phyloP scores from a whole-genome alignment of 495 filamentous ascomycete species.

The Bryoglossum gracile region DNA sequence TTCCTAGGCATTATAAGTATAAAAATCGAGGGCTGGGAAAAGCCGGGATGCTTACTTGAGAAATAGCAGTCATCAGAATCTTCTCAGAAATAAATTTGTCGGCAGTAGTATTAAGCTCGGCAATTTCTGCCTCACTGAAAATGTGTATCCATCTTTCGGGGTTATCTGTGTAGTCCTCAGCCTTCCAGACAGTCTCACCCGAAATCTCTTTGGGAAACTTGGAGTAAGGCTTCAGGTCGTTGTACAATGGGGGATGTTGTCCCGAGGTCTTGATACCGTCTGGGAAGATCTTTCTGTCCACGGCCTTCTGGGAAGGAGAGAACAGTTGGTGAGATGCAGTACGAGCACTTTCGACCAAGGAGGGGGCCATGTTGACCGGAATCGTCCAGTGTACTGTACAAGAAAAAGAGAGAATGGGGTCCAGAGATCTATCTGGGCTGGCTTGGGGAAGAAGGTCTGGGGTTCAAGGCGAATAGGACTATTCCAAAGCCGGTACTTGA shows the following conservation, averaged over 20 bases:
- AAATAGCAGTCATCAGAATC: slow-evolving; percentile 65
- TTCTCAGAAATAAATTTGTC: slow-evolving; percentile 59
- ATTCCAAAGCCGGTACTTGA: no score
- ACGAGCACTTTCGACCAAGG: slow-evolving; percentile 6
- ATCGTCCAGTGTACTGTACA: no score
- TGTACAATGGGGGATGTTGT: slow-evolving; percentile 69
- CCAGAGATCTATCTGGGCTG: no score
- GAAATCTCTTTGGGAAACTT: slow-evolving; percentile 67
- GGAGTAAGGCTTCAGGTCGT: slow-evolving; percentile 57
- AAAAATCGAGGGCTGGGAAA: no score
- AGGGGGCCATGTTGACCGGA: slow-evolving; percentile 19
- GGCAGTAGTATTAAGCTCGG: slow-evolving; percentile 57
- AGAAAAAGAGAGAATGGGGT: no score
- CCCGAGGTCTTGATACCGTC: slow-evolving; percentile 61
- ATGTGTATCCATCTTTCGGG: slow-evolving; percentile 72
- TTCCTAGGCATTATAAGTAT: slow-evolving; percentile 29
- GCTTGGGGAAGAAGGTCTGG: no score
- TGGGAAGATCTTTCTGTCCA: slow-evolving; percentile 33
- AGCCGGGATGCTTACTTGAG: slow-evolving; percentile 49
- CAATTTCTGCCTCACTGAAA: slow-evolving; percentile 58
- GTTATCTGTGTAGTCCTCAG: slow-evolving; percentile 59
- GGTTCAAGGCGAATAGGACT: no score
- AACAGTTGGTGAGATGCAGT: slow-evolving; percentile 8
- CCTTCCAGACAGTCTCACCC: slow-evolving; percentile 72
- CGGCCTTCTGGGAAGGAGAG: slow-evolving; percentile 3